A percentile compares a stretch with the other conserved stretches of the same genome.
These are phyloP conservation scores for Globisporangium spiculum DNA, from an alignment of 352 stramenopile species.

Conservation along the genomic window DNA sequence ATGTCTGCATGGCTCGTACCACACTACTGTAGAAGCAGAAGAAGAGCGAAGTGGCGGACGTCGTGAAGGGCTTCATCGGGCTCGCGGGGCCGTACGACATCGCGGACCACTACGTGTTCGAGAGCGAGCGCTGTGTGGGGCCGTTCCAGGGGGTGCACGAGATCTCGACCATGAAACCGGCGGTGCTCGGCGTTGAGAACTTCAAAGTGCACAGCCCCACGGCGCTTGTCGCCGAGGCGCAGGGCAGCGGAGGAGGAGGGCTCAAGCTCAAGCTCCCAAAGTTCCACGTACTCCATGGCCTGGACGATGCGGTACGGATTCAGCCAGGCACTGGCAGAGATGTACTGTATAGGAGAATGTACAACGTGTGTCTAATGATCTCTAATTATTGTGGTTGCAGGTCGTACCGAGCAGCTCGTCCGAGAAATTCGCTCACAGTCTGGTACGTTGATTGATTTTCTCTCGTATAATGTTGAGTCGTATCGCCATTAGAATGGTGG, in stretches of 20 bases:
- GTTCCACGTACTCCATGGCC: conserved; percentile 60
- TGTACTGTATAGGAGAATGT: not conserved
- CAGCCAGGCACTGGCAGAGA: not conserved
- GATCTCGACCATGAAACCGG: conserved; percentile 76
- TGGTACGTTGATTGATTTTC: conserved; percentile 32
- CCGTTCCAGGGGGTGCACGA: conserved; percentile 64
- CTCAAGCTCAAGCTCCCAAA: conserved; percentile 32
- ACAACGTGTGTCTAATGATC: not conserved
- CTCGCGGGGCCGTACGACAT: conserved; percentile 71
- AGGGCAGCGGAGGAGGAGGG: conserved; percentile 28
- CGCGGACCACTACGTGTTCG: conserved; percentile 69
- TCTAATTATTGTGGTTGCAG: conserved; percentile 16
- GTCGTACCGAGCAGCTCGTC: conserved; percentile 61
- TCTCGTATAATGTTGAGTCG: not conserved
- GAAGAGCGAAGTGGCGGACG: conserved; percentile 28
- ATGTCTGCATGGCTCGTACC: not conserved
- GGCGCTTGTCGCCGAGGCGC: conserved; percentile 28
- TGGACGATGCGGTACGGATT: conserved; percentile 37
- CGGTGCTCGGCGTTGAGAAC: conserved; percentile 57
- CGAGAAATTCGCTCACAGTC: conserved; percentile 38
- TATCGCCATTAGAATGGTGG: not conserved
- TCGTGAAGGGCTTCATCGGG: conserved; percentile 61
- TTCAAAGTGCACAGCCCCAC: conserved; percentile 57
- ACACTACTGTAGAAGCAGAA: conserved; percentile 6
- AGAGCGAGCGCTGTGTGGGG: conserved; percentile 52